Base-by-base conservation (phyloP, 371 early-diverging fungal species). In the Mucor ambiguus region DNA sequence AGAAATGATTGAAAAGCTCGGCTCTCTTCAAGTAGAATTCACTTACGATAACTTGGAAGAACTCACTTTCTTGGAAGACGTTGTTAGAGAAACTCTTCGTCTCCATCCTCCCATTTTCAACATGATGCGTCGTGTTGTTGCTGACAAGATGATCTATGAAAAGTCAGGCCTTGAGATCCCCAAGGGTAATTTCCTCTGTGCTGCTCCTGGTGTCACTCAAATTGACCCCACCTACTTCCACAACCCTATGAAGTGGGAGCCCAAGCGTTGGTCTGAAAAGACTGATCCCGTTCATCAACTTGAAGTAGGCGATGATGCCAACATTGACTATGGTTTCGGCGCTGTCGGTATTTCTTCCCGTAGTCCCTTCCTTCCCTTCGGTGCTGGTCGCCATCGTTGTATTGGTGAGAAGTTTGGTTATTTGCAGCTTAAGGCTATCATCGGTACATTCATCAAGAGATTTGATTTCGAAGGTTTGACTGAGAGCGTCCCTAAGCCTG, bases 371-470 rank as follows among this genome's bases (percentile, higher is more conserved):
- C 84, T 98, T 75, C 98, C 98, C 29, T 98, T 98, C 79, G 98
- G 98, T 71, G 98, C 97, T 43, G 98, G 90, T 62, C 94, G 98
- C 67, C 98, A 98, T 85, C 90, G 98, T 68, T 98, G 98, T 85
- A 98, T 98, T 76, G 98, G 98, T 64, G 98, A 98, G 76, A 85
- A 90, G 64, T 98, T 98, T 82, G 97, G 96, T 14, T 97, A 93
- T 71, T 75, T 96, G 58, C 98, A 98, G 80, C 86, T 96, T 79
- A 96, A 96, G 89, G 92, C 96, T 10, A 89, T 98, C 58, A 76
- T 97, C 55, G 79, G 94, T 58, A 85, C 89, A 9, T 85, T 95
- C 66, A 69, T 97, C 43, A 82, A 93, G n/a, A 85, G 85, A 67
- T 95, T 92, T 70, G 90, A 92, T 63, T 70, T 94, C 58, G 67